Evolutionary conservation across 306 rosid species (phyloP).

Genomic region (Vigna nakashimae): DNA sequence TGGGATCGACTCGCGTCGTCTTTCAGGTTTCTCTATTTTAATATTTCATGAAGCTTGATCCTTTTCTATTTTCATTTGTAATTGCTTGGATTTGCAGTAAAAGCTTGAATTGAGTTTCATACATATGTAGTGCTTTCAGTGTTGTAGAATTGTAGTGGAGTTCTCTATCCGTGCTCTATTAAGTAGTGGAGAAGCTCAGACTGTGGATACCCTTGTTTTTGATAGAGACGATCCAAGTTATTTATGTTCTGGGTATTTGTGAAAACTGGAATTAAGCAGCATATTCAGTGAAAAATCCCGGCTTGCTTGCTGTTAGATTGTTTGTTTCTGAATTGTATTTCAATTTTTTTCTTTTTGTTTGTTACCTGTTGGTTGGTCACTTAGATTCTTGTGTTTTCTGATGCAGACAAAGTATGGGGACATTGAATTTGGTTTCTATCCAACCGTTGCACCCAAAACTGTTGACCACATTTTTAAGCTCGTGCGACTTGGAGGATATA

Average conservation of each 20-base stretch:
- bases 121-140: neutral
- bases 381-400: constrained; percentile 34
- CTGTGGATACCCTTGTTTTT: constrained; percentile 24
- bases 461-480: constrained; percentile 95
- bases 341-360: constrained; percentile 12
- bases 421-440: constrained; percentile 93
- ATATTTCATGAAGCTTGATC: neutral
- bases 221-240: neutral
- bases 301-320: constrained; percentile 31
- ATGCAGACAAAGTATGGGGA: constrained; percentile 90
- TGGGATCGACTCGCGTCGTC: constrained; percentile 84
- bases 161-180: neutral
- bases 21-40: constrained; percentile 66
- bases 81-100: constrained; percentile 31
- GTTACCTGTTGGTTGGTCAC: neutral
- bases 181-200: constrained; percentile 27
- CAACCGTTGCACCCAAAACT: constrained; percentile 86
- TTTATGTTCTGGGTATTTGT: constrained; percentile 27
- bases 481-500: constrained; percentile 89
- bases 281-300: constrained; percentile 8
- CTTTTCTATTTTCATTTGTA: neutral
- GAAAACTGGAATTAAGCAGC: constrained; percentile 27
- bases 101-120: constrained; percentile 23
- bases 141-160: neutral
- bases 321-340: constrained; percentile 26